Percentiles rank a stretch among this genome's conserved stretches.
These are phyloP conservation scores for Colletotrichum horii DNA, from an alignment of 2,329 filamentous ascomycete species.

Conservation along the genomic window DNA sequence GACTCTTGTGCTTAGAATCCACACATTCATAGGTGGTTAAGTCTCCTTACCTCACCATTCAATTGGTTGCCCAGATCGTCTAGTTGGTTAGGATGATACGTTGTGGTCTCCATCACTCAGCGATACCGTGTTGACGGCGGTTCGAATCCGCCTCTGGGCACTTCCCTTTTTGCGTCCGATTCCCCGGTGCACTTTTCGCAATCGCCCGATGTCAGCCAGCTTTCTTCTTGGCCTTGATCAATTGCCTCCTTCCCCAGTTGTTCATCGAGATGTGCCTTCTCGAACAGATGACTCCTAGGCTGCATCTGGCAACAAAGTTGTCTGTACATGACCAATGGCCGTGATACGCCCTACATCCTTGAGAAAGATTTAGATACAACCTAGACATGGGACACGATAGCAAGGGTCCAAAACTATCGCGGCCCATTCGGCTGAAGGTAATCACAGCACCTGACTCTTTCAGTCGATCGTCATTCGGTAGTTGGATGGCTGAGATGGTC, in stretches of 20 bases:
- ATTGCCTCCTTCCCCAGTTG: neutral
- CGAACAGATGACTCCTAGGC: neutral
- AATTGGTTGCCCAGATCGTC: constrained; percentile 20
- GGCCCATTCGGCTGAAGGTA: neutral
- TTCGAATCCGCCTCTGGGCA: constrained; percentile 26
- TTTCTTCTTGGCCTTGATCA: neutral
- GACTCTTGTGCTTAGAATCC: too few species aligned
- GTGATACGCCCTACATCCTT: neutral
- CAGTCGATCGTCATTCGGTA: constrained; percentile 8
- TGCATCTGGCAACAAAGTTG: neutral
- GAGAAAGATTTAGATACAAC: neutral
- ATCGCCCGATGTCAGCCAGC: neutral
- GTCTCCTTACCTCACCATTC: rapidly evolving
- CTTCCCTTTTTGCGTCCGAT: neutral
- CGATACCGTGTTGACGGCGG: constrained; percentile 23
- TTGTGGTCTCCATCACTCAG: constrained; percentile 22
- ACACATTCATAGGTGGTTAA: too few species aligned
- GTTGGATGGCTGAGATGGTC: neutral
- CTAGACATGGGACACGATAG: neutral
- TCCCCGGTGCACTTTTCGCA: rapidly evolving
- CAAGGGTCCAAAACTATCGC: constrained; percentile 11
- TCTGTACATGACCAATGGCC: neutral
- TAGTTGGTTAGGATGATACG: constrained; percentile 27
- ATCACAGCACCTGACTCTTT: constrained; percentile 2
- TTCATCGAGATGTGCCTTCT: neutral